Base-by-base conservation (phyloP, 2,329 filamentous ascomycete species). In the Diplocarpon rosae region DNA sequence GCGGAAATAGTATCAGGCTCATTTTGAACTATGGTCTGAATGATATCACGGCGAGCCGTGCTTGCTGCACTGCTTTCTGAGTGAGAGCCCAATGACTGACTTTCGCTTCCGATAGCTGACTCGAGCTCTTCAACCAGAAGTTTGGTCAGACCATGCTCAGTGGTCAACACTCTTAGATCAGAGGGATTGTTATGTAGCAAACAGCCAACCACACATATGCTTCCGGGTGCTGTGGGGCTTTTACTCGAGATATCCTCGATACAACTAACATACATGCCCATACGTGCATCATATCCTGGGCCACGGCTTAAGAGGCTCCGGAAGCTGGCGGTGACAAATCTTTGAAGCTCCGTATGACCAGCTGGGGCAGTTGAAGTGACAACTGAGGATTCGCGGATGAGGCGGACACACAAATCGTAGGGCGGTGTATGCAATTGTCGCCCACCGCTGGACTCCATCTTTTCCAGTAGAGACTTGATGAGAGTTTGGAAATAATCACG, bases 351-450 rank as follows among this genome's bases (percentile, higher is more conserved):
- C 2, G 73, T 69, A 53, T 76, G 70, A 8, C 76, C 72, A 40
- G 78, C 70, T 8, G 74, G 70, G 4, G 70, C 69, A 12, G 73
- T 70, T 8, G 69, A 63, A 15, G 66, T 67, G 27, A 69, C 70
- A 11, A 76, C 69, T 0, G 80, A 81, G 2, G 83, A 80, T 55
- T 89, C 81, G 49, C 83, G 78, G 34, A 92, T 71, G 14, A 93
- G 64, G 17, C 83, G 75, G 40, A 90, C 68, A 47, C 73, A 78
- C 13, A 80, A 59, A 36, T 70, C 69, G 52, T 74, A 67, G 1
- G 73, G 72, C 1, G 72, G 69, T 3, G 69, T 61, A 27, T 66
- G 63, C 28, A 65, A 61, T 24, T 66, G 57, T 1, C 56, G 50
- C 0, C 55, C 29, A 8, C 57, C 49, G 5, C 67, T 60, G 56